Base-by-base conservation (phyloP, 2,329 filamentous ascomycete genomes). In the Cordyceps cateniannulata region DNA sequence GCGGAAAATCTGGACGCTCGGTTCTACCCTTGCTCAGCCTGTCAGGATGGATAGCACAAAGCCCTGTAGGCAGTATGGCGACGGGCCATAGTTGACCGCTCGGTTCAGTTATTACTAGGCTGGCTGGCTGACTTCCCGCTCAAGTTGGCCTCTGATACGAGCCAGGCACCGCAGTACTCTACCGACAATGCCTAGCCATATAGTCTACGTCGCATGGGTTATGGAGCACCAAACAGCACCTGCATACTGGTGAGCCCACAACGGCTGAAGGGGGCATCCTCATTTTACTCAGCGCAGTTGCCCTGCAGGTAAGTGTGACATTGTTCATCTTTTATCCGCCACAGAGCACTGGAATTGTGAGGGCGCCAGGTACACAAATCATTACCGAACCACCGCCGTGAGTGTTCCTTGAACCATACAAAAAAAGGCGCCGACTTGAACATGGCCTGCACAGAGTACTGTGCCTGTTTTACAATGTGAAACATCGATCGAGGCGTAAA, bases 251-350 rank as follows among this genome's bases (percentile, higher is more conserved):
- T 35, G 32, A 51, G 56, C 47, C 55, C n/a, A 59, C 50, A 47
- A 24, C n/a, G n/a, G 32, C 29, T 40, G 3, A 18, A 58, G 50
- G 55, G 55, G 32, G 45, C 6, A 29, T 42, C 22, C 47, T 59
- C 56, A 59, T 59, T 59, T 59, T 24, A 51, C 35, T 57, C 54
- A 32, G 12, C 20, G 29, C 45, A 27, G 29, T 27, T 45, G 29
- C 55, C 55, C 55, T 58, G 55, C 47, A 59, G 35, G 35, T 42
- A n/a, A 45, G 32, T 29, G 56, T 42, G 47, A 59, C 45, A 50
- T 44, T 38, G 14, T 29, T 32, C n/a, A 14, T 40, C 38, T 18
- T 44, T 16, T 35, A 10, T 25, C 8, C n/a, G 24, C 22, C 12
- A n/a, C 44, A 2, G 20, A 25, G 44, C 7, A 29, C 27, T 4